These are phyloP conservation scores for Rhododendron ovatum DNA, from an alignment of 148 eudicot genomes.

Conservation along the genomic window DNA sequence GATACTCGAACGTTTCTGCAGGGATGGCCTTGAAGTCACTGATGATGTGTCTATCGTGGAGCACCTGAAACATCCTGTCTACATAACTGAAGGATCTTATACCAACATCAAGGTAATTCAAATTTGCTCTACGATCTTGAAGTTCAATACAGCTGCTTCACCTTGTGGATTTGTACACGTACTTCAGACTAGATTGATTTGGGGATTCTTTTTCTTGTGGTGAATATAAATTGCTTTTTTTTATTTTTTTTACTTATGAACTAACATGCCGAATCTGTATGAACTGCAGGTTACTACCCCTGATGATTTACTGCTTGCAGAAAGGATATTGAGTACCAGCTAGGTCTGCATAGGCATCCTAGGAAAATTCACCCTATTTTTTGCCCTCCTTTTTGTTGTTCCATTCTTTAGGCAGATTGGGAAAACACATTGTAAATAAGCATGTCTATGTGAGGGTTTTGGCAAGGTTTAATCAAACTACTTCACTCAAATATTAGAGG, in stretches of 20 bases:
- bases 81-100: conserved; percentile 90
- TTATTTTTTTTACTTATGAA: not conserved
- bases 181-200: not conserved
- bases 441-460: not conserved
- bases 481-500: not conserved
- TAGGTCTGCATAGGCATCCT: conserved; percentile 20
- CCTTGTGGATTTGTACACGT: not conserved
- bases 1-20: not conserved
- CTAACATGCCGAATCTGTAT: conserved; percentile 7
- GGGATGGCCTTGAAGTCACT: conserved; percentile 86
- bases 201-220: not conserved
- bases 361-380: not conserved
- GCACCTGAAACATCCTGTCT: conserved; percentile 89
- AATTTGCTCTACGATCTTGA: not conserved
- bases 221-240: not conserved
- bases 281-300: conserved; percentile 85
- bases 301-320: conserved; percentile 89
- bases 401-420: not conserved
- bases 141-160: not conserved
- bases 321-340: conserved; percentile 55
- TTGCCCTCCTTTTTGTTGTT: not conserved
- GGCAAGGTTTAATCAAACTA: not conserved
- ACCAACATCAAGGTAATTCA: conserved; percentile 83
- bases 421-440: not conserved
- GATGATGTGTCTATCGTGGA: conserved; percentile 99